Percentiles rank a stretch among this genome's conserved stretches.
phyloP scores from a whole-genome alignment of 306 rosid species.

The Quercus rubra region DNA sequence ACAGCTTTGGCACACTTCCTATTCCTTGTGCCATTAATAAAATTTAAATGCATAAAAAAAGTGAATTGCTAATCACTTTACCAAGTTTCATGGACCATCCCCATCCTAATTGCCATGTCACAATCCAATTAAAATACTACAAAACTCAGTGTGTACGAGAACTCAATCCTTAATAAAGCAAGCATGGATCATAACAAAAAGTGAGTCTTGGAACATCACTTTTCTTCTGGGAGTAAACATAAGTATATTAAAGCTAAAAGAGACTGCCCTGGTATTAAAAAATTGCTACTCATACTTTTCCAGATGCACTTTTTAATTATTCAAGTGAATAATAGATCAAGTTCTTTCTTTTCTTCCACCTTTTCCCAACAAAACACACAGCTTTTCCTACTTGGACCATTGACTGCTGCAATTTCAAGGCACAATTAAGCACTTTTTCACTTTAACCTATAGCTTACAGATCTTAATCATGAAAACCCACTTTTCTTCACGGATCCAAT shows the following conservation, averaged over 20 bases:
- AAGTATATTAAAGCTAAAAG: slow-evolving; percentile 2
- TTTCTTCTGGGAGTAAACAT: slow-evolving; percentile 7
- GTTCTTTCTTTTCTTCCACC: slow-evolving; percentile 15
- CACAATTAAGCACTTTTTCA: slow-evolving; percentile 25
- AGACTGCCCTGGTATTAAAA: not conserved
- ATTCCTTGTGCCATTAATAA: not conserved
- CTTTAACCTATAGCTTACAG: slow-evolving; percentile 17
- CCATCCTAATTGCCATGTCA: not conserved
- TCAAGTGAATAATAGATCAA: slow-evolving; percentile 8
- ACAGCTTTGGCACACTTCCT: not conserved
- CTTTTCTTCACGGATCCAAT: slow-evolving; percentile 33
- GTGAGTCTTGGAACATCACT: not conserved
- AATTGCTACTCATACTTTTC: slow-evolving; percentile 21
- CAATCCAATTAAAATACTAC: slow-evolving; percentile 4
- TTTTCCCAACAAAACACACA: not conserved
- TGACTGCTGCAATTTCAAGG: slow-evolving; percentile 17
- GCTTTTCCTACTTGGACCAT: slow-evolving; percentile 25
- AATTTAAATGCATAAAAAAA: slow-evolving; percentile 5
- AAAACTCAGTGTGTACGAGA: not conserved
- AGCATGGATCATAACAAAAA: slow-evolving; percentile 2
- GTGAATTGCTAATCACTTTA: not conserved
- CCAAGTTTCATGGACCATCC: slow-evolving; percentile 1
- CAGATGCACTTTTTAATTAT: slow-evolving; percentile 23
- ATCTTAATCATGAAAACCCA: slow-evolving; percentile 40
- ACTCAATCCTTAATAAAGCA: not conserved